A percentile compares a stretch with the other conserved stretches of the same genome.
Conservation (phyloP, 192 early-diverging fungal genomes). For the Diversispora epigaea region DNA sequence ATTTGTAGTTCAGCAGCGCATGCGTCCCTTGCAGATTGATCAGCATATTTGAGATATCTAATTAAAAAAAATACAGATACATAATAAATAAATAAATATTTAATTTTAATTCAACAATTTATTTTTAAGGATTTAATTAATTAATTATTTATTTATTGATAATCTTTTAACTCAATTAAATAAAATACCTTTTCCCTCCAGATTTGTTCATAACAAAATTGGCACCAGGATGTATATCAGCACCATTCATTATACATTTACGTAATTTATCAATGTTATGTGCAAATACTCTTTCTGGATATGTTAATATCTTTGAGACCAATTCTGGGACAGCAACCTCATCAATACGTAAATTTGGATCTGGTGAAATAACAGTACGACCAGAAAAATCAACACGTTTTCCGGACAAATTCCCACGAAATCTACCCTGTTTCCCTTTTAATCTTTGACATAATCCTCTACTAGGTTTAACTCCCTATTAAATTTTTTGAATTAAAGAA, state of each 20-base stretch:
- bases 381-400: slow-evolving; percentile 99
- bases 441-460: slow-evolving; percentile 93
- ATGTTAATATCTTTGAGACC: slow-evolving; percentile 90
- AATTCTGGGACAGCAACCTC: slow-evolving; percentile 90
- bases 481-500: neutral
- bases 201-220: slow-evolving; percentile 69
- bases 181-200: slow-evolving; percentile 42
- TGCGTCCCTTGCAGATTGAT: slow-evolving; percentile 49
- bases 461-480: slow-evolving; percentile 58
- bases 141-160: too few relatives aligned
- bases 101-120: neutral
- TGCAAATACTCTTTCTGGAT: slow-evolving; percentile 89
- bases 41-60: slow-evolving; percentile 71
- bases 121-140: neutral
- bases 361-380: slow-evolving; percentile 98
- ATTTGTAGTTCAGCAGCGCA: slow-evolving; percentile 69
- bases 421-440: slow-evolving; percentile 98
- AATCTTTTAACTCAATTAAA: too few relatives aligned
- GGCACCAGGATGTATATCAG: slow-evolving; percentile 90
- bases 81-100: neutral
- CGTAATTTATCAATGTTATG: slow-evolving; percentile 85
- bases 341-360: slow-evolving; percentile 97
- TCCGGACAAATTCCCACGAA: slow-evolving; percentile 97
- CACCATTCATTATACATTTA: slow-evolving; percentile 78
- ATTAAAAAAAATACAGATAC: slow-evolving; percentile 12